These are phyloP conservation scores for Beauveria sp. DNA, from an alignment of 2,329 filamentous ascomycete species.

Conservation along the genomic window DNA sequence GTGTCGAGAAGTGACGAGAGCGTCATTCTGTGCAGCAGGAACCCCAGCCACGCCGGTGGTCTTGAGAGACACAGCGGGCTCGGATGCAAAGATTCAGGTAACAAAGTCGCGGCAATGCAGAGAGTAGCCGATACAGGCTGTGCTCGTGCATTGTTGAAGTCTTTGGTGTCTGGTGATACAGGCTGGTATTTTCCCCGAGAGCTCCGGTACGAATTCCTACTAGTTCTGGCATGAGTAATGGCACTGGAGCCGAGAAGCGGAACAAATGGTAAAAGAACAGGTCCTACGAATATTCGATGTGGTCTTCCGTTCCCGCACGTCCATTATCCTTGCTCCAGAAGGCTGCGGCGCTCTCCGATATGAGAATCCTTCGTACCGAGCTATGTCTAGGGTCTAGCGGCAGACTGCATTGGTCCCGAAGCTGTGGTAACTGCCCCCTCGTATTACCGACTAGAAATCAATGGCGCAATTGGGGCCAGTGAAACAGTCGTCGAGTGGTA, in stretches of 20 bases:
- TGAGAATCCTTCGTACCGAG: neutral
- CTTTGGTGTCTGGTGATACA: neutral
- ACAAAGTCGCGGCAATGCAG: neutral
- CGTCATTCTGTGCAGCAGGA: neutral
- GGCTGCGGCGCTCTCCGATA: neutral
- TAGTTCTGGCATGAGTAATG: no score
- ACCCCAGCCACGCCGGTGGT: neutral
- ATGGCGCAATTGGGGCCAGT: neutral
- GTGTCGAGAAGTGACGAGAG: neutral
- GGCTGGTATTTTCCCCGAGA: no score
- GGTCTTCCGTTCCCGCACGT: no score
- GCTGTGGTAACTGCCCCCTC: neutral
- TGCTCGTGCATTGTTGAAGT: neutral
- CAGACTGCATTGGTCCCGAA: neutral
- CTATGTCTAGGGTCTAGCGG: neutral
- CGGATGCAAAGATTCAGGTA: neutral
- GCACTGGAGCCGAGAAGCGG: neutral
- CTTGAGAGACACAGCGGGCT: slow-evolving; percentile 4
- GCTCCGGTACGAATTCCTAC: no score
- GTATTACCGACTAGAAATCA: neutral
- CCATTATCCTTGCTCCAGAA: no score
- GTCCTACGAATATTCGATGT: no score
- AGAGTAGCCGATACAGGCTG: neutral
- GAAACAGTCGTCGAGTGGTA: neutral
- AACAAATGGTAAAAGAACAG: neutral